Percentiles rank a stretch among this genome's conserved stretches.
Conservation (phyloP, 495 filamentous ascomycete genomes). For the Durotheca rogersii region DNA sequence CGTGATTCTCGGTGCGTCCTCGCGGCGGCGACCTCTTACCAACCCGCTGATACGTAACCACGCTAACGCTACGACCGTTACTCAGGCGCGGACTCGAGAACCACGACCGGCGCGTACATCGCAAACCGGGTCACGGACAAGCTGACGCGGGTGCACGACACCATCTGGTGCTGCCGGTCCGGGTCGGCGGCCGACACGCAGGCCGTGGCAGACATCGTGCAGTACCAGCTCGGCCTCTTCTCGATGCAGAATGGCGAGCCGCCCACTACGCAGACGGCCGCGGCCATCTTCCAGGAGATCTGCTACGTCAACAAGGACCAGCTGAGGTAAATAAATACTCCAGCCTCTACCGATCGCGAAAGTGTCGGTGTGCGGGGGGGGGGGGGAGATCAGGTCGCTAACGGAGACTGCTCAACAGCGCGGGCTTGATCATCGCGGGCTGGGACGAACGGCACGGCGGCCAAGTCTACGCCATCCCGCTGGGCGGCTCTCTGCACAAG, state of each 20-base stretch:
- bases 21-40: too few species aligned
- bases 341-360: too few species aligned
- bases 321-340: slow-evolving; percentile 60
- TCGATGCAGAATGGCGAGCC: slow-evolving; percentile 80
- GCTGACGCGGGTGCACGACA: slow-evolving; percentile 96
- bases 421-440: slow-evolving; percentile 95
- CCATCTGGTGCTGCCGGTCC: slow-evolving; percentile 98
- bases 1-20: slow-evolving; percentile 81
- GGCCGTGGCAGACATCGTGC: slow-evolving; percentile 95
- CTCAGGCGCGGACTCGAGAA: slow-evolving; percentile 86
- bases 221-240: slow-evolving; percentile 93
- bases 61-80: slow-evolving; percentile 19
- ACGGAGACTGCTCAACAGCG: slow-evolving; percentile 59
- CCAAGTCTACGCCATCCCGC: slow-evolving; percentile 93
- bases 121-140: slow-evolving; percentile 99
- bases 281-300: slow-evolving; percentile 92
- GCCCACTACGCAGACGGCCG: slow-evolving; percentile 91
- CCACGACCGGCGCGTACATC: slow-evolving; percentile 98
- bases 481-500: slow-evolving; percentile 96
- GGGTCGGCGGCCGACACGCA: slow-evolving; percentile 97
- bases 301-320: slow-evolving; percentile 97
- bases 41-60: too few species aligned
- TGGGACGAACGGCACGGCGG: slow-evolving; percentile 92
- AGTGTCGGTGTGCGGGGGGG: too few species aligned
- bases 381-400: too few species aligned